phyloP scores from a whole-genome alignment of 2,329 filamentous ascomycete species.

The Periconia digitata region DNA sequence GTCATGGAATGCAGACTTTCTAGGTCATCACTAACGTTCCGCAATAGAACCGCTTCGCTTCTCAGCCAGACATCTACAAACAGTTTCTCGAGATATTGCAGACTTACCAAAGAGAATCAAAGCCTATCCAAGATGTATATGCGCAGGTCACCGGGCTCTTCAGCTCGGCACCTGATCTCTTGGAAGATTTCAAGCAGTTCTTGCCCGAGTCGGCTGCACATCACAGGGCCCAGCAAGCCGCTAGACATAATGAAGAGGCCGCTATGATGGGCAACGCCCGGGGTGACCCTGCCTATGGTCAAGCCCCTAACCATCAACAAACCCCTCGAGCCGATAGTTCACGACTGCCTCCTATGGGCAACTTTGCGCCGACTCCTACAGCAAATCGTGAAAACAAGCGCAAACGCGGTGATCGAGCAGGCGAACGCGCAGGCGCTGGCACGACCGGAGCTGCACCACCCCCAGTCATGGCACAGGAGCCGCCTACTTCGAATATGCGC shows the following conservation, averaged over 20 bases:
- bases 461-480: constrained; percentile 34
- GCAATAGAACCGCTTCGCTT: constrained; percentile 97
- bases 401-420: constrained; percentile 71
- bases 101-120: constrained; percentile 96
- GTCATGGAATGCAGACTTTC: too few species aligned
- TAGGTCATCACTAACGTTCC: constrained; percentile 49
- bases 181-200: constrained; percentile 99
- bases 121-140: constrained; percentile 98
- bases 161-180: constrained; percentile 85
- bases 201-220: constrained; percentile 84
- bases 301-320: constrained; percentile 49
- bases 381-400: constrained; percentile 83
- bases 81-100: constrained; percentile 98
- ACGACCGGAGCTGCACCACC: constrained; percentile 44
- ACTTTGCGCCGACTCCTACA: constrained; percentile 83
- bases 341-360: constrained; percentile 84
- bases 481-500: constrained; percentile 35
- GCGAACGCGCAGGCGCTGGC: constrained; percentile 52
- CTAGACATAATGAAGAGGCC: constrained; percentile 68
- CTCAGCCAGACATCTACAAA: constrained; percentile 98
- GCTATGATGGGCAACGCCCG: constrained; percentile 66
- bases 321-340: constrained; percentile 50
- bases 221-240: constrained; percentile 55
- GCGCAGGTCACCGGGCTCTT: constrained; percentile 94
- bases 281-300: constrained; percentile 48